phyloP scores from a whole-genome alignment of 2,329 filamentous ascomycete genomes.

The Colletotrichum echinochloae region DNA sequence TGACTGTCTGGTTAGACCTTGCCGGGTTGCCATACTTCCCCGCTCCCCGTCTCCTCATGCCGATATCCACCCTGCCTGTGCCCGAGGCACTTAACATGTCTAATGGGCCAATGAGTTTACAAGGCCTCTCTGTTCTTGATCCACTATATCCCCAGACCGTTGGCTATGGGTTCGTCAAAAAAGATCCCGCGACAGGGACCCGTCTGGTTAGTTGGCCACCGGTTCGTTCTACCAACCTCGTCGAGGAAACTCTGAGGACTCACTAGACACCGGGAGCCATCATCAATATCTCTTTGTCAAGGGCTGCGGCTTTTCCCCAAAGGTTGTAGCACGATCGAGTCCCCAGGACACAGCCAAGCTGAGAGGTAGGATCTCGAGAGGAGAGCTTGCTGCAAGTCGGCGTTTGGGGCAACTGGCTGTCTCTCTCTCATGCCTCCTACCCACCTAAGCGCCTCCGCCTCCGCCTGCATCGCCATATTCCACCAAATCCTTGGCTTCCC shows the following conservation, averaged over 20 bases:
- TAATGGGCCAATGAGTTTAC: neutral
- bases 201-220: neutral
- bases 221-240: neutral
- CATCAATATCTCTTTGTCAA: neutral
- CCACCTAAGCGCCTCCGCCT: neutral
- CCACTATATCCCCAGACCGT: constrained; percentile 30
- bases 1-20: neutral
- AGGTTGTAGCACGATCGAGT: constrained; percentile 6
- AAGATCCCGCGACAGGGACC: neutral
- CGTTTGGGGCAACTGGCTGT: constrained; percentile 7
- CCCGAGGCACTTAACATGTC: neutral
- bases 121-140: neutral
- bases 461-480: constrained; percentile 5
- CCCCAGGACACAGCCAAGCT: constrained; percentile 1
- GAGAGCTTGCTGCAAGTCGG: constrained; percentile 12
- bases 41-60: constrained; percentile 1
- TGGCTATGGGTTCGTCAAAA: constrained; percentile 3
- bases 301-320: neutral
- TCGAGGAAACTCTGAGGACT: neutral
- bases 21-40: neutral
- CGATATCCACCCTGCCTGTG: neutral
- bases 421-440: constrained; percentile 16
- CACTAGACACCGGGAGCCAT: neutral
- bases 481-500: constrained; percentile 19
- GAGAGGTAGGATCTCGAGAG: neutral